Conservation (phyloP, 805 yeast genomes). For the Blastobotrys parvus region DNA sequence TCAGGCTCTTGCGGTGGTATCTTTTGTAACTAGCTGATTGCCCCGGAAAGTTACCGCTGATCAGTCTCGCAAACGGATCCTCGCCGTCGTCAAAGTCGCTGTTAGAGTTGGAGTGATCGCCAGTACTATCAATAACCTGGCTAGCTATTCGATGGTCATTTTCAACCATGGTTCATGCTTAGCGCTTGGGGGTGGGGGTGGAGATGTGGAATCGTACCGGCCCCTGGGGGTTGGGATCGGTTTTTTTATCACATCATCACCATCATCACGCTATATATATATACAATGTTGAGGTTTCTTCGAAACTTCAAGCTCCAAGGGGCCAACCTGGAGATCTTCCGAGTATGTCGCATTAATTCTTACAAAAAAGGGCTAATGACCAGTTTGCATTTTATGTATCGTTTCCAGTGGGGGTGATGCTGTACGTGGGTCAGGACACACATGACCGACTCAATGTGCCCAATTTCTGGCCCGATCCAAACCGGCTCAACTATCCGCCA, state of each 20-base stretch:
- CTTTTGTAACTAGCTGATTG: background rate
- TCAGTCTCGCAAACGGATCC: background rate
- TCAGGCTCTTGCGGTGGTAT: background rate
- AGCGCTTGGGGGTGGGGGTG: too few species aligned
- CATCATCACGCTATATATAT: background rate
- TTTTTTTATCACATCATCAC: too few species aligned
- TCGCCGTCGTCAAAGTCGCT: too few species aligned
- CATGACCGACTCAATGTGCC: constrained; percentile 83
- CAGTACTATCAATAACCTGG: too few species aligned
- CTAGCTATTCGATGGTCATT: too few species aligned
- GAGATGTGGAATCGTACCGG: too few species aligned
- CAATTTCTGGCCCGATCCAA: constrained; percentile 97
- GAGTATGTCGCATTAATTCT: constrained; percentile 9
- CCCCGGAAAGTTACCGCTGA: background rate
- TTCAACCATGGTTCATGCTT: too few species aligned
- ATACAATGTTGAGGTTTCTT: background rate
- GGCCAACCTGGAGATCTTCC: constrained; percentile 19
- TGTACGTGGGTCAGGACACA: constrained; percentile 84
- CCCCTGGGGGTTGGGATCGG: too few species aligned
- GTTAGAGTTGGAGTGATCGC: too few species aligned
- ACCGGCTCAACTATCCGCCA: constrained; percentile 81
- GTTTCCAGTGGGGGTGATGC: constrained; percentile 87
- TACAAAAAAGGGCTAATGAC: background rate
- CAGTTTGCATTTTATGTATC: constrained; percentile 61
- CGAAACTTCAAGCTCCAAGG: constrained; percentile 13